Base-by-base conservation (phyloP, 139 green algal genomes). In the Nannochloris sp. region DNA sequence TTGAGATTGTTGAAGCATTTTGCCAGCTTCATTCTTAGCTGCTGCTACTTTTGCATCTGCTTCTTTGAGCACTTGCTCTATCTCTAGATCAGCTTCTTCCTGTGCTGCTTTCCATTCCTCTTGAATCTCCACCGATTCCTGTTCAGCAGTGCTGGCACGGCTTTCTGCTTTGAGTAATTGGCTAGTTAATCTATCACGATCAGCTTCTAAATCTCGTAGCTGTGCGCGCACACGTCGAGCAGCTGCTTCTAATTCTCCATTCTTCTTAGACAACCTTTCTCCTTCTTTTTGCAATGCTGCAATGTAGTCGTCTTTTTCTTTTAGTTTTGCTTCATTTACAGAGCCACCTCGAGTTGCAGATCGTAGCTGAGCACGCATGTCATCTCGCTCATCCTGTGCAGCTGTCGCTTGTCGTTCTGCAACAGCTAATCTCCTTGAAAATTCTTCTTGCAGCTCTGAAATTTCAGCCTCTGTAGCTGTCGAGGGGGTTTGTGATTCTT, bases 391-490 rank as follows among this genome's bases (percentile, higher is more conserved):
- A 14, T 89, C 78, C 81, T 87, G 82, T 19, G 44, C 23, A 23
- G 24, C 44, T 64, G 23, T 68, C 23, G 89, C 78, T 13, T 46
- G 66, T 1, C 67, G 47, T 37, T 91, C 81, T 4, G 74, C 70
- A 3, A 58, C 72, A 3, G 78, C 85, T 33, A 96, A 70, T 3
- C 89, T 70, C 13, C 65, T 59, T 0, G 80, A 75, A 68, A 96
- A 96, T 74, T 96, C 89, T 58, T 96, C 88, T 46, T 90, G 77
- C 0, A 96, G 71, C 31, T 95, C 89, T 12, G 72, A 32, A 23
- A 92, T 67, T 67, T 95, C 87, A 34, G 80, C 68, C 57, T 88
- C 74, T 82, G 73, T 62, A 24, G 45, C 46, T 35, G 58, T 61
- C 32, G 23, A 36, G 35, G 68, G 58, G 19, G 27, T 27, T 8